phyloP scores from a whole-genome alignment of 2,329 filamentous ascomycete genomes.

The Grosmannia clavigera region DNA sequence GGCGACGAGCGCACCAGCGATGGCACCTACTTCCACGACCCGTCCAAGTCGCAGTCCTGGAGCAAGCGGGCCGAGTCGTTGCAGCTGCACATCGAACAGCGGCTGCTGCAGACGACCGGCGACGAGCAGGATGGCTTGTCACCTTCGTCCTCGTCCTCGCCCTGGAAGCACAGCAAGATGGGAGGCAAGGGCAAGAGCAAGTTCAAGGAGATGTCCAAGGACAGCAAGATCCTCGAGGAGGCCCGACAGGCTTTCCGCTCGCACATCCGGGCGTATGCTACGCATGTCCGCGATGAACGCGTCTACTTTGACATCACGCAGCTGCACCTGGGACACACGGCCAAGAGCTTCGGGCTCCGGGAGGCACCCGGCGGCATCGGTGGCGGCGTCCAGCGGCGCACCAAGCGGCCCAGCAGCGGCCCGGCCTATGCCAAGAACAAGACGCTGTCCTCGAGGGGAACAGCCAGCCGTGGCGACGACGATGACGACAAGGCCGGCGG shows the following conservation, averaged over 20 bases:
- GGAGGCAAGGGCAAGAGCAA: slow-evolving; percentile 19
- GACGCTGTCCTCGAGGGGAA: slow-evolving; percentile 5
- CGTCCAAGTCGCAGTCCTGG: slow-evolving; percentile 20
- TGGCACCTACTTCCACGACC: slow-evolving; percentile 26
- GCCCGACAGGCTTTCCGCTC: slow-evolving; percentile 80
- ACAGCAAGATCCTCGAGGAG: slow-evolving; percentile 57
- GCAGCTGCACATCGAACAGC: slow-evolving; percentile 48
- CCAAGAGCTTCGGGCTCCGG: slow-evolving; percentile 83
- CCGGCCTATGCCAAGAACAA: slow-evolving; percentile 9
- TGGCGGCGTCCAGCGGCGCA: slow-evolving; percentile 36
- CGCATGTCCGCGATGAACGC: slow-evolving; percentile 76
- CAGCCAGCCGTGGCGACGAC: slow-evolving; percentile 9
- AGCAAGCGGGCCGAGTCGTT: slow-evolving; percentile 38
- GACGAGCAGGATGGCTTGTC: not conserved
- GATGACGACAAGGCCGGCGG: slow-evolving; percentile 1
- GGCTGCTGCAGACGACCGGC: slow-evolving; percentile 26
- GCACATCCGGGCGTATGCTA: slow-evolving; percentile 89
- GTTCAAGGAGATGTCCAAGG: slow-evolving; percentile 3
- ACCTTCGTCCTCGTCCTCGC: not conserved
- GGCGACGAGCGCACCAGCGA: slow-evolving; percentile 40
- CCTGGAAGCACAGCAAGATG: not conserved
- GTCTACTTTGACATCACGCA: slow-evolving; percentile 83
- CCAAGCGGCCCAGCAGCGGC: slow-evolving; percentile 23
- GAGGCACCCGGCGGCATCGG: slow-evolving; percentile 80
- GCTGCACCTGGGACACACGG: slow-evolving; percentile 82